Conservation (phyloP, 1,284 basidiomycete genomes). For the Cryptococcus sp. region DNA sequence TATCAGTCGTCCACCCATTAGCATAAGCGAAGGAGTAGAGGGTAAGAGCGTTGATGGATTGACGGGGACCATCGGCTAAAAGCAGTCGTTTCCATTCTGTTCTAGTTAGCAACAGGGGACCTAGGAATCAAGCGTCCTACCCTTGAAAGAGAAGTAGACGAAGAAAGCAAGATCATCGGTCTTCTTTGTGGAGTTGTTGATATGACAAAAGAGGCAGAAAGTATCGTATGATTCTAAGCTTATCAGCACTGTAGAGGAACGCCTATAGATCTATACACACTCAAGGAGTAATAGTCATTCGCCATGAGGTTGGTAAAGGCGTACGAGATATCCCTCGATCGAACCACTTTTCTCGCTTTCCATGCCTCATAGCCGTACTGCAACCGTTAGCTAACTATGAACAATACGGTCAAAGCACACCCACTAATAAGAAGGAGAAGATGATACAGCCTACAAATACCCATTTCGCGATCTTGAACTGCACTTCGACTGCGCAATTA, state of each 20-base stretch:
- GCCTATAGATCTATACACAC: slow-evolving; percentile 53
- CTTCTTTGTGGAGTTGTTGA: slow-evolving; percentile 89
- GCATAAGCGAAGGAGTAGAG: slow-evolving; percentile 85
- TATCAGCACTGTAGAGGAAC: slow-evolving; percentile 4
- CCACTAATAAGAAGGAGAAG: slow-evolving; percentile 86
- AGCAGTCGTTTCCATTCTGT: slow-evolving; percentile 92
- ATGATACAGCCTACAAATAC: slow-evolving; percentile 97
- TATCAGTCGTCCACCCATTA: slow-evolving; percentile 60
- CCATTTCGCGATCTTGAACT: slow-evolving; percentile 88
- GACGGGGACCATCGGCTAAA: slow-evolving; percentile 93
- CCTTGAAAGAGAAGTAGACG: slow-evolving; percentile 99
- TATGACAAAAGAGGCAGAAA: slow-evolving; percentile 97
- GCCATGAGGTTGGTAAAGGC: slow-evolving; percentile 97
- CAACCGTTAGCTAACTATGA: neutral
- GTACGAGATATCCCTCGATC: slow-evolving; percentile 91
- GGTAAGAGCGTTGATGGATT: slow-evolving; percentile 91
- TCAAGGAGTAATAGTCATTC: slow-evolving; percentile 87
- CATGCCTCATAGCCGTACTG: slow-evolving; percentile 80
- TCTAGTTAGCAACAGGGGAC: neutral
- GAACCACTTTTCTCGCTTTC: slow-evolving; percentile 89
- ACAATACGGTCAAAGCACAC: slow-evolving; percentile 30
- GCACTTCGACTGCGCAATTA: slow-evolving; percentile 72
- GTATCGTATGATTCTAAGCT: slow-evolving; percentile 81
- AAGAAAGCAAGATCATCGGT: slow-evolving; percentile 98
- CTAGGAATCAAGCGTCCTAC: slow-evolving; percentile 50